Conservation (phyloP, 208 protist species). For the Naegleria fowleri region DNA sequence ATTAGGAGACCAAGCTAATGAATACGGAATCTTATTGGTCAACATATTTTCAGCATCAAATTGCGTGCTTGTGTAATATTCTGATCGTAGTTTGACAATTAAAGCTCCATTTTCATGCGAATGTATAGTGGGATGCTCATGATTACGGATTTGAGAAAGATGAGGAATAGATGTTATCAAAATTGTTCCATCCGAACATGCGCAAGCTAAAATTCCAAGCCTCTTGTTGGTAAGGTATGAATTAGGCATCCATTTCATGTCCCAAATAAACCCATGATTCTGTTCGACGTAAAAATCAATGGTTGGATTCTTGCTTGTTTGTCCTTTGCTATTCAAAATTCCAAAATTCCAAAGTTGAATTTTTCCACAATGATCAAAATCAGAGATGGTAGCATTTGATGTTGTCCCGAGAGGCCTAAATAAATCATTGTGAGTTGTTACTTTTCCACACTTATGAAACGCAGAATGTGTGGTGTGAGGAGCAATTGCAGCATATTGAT, state of each 20-base stretch:
- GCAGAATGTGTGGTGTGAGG: not conserved
- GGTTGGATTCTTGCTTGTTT: not conserved
- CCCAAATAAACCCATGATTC: not conserved
- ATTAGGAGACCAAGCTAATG: too few relatives aligned
- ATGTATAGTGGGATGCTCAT: too few relatives aligned
- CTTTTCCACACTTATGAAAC: not conserved
- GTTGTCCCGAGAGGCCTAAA: not conserved
- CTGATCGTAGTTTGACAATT: too few relatives aligned
- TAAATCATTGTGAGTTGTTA: not conserved
- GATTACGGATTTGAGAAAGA: too few relatives aligned
- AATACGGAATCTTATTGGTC: too few relatives aligned
- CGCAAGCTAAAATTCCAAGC: not conserved
- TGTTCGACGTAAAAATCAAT: not conserved
- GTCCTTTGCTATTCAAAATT: not conserved
- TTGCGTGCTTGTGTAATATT: too few relatives aligned
- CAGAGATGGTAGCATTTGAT: not conserved
- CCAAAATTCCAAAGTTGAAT: not conserved
- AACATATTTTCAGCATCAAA: too few relatives aligned
- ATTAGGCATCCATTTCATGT: not conserved
- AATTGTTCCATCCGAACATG: not conserved
- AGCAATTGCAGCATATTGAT: not conserved
- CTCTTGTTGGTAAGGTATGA: not conserved
- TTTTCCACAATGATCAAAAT: conserved; percentile 6
- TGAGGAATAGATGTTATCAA: too few relatives aligned
- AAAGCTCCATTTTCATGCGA: too few relatives aligned